Evolutionary conservation across 306 rosid genomes (phyloP), one percentile per base, ranked within the genome.

Genomic region (Cucurbita ficifolia): DNA sequence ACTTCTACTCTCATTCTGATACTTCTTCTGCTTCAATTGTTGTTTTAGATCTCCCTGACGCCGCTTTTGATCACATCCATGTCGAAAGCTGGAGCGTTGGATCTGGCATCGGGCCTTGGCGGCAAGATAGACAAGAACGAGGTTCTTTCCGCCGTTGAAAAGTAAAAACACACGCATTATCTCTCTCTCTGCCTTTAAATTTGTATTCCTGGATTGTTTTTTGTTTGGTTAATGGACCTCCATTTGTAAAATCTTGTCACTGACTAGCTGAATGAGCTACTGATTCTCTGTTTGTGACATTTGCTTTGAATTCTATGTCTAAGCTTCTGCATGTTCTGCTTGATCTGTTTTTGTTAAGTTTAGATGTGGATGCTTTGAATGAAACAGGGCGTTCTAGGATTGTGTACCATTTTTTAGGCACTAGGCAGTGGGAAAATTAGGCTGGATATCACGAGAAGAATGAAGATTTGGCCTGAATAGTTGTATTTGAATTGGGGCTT

Each of bases 51-150:
- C 17, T 70, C 6, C 8, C 17, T 22, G 22, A 46, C 38, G 8
- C 69, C 48, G 24, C 5, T 61, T 61, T 61, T 61, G 0, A 16
- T 16, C 69, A 8, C 8, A 36, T 22, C 49, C 8, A 51, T 73
- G 84, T 77, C 87, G 80, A 82, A 84, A 76, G 77, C 86, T 59
- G 92, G 86, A 38, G 87, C 86, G 14, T 74, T 90, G 83, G 98
- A 93, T 88, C 96, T 93, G 77, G 94, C 94, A 63, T 86, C 92
- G 6, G 96, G 92, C 42, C 77, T 90, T 40, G 98, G 98, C 48
- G 98, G 98, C 51, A 87, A 90, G 85, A 78, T 93, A n/a, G 89
- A 87, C 40, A 93, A 86, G 74, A 50, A 9, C 19, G 81, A 90
- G 14, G 94, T 93, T 50, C 84, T 87, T 60, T 87, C 93, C 11